Evolutionary conservation across 176 grass and related monocot species (phyloP), one percentile per base, ranked within the genome.

Genomic region (Musa beccarii): DNA sequence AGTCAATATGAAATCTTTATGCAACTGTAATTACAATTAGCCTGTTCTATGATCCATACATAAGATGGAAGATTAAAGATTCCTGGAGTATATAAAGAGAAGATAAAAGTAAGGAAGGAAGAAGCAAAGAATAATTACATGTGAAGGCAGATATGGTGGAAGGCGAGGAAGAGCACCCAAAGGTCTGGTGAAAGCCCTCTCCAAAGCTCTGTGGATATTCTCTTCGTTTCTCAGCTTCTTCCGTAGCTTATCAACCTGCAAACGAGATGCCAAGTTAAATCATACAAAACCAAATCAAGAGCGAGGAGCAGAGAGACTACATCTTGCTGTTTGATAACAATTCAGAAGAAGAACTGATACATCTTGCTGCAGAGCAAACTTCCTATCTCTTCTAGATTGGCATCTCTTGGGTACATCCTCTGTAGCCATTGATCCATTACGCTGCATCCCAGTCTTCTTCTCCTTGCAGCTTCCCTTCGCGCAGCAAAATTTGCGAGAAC

Each of bases 181-280:
- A 62, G 96, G 91, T 81, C 96, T 78, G 62, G 96, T 99, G 81
- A 99, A 95, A 22, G 96, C 96, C 73, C 96, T 70, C 76, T 92
- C 96, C 49, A 99, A 81, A 77, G 96, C 96, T 78, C 96, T 89
- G 82, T 99, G 96, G 68, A 99, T 89, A 83, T 95, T 99, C 85
- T 99, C 96, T 79, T 99, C 96, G 77, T 95, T 89, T 17, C 89
- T 79, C 51, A 99, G 89, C 87, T 99, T 95, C 85, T 91, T 99
- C 83, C 81, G 92, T 2, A 99, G 87, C 83, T 92, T 99, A 59
- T 99, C 91, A 50, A 99, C 89, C 96, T 99, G 64, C 21, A 83
- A 84, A 86, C 49, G 66, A 19, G 19, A 65, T 53, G 53, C 87
- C 15, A 57, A 69, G 59, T 53, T 57, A 70, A 56, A 26, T 22